Evolutionary conservation across 805 yeast genomes (phyloP).

Genomic region (Myxozyma melibiosi): DNA sequence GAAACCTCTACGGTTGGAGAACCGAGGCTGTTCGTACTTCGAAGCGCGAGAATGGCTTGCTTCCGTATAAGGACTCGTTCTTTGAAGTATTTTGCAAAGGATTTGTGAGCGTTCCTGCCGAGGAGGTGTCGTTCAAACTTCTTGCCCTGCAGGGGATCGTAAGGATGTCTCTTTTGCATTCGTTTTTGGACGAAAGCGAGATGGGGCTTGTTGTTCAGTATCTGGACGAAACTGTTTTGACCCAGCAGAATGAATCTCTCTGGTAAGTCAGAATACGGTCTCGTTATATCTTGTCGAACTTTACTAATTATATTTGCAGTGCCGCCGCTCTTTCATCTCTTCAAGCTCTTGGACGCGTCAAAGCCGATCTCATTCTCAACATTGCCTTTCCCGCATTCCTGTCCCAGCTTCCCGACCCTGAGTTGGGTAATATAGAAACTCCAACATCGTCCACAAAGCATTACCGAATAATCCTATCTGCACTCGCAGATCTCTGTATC

Average conservation of each 20-base stretch:
- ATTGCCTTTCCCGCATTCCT: constrained; percentile 56
- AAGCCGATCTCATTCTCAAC: constrained; percentile 51
- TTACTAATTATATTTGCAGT: constrained; percentile 3
- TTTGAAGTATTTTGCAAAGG: constrained; percentile 69
- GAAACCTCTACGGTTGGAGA: constrained; percentile 48
- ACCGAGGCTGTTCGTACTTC: constrained; percentile 7
- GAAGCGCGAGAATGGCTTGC: constrained; percentile 45
- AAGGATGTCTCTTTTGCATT: constrained; percentile 53
- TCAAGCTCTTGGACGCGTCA: constrained; percentile 48
- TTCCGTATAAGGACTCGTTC: constrained; percentile 63
- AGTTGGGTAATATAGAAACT: constrained; percentile 19
- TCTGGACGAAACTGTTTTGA: constrained; percentile 61
- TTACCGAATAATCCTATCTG: constrained; percentile 39
- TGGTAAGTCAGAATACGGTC: constrained; percentile 45
- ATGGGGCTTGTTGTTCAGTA: constrained; percentile 63
- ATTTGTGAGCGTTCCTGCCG: constrained; percentile 63
- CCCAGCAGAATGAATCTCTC: constrained; percentile 55
- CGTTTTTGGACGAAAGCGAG: constrained; percentile 58
- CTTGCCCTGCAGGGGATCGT: constrained; percentile 67
- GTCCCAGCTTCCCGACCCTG: constrained; percentile 53
- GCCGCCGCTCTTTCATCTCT: constrained; percentile 52
- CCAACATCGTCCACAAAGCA: constrained; percentile 32
- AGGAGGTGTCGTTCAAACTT: constrained; percentile 70
- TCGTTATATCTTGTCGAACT: neutral
- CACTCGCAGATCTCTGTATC: constrained; percentile 42